phyloP scores from a whole-genome alignment of 805 yeast species.

The Ogataea angusta region DNA sequence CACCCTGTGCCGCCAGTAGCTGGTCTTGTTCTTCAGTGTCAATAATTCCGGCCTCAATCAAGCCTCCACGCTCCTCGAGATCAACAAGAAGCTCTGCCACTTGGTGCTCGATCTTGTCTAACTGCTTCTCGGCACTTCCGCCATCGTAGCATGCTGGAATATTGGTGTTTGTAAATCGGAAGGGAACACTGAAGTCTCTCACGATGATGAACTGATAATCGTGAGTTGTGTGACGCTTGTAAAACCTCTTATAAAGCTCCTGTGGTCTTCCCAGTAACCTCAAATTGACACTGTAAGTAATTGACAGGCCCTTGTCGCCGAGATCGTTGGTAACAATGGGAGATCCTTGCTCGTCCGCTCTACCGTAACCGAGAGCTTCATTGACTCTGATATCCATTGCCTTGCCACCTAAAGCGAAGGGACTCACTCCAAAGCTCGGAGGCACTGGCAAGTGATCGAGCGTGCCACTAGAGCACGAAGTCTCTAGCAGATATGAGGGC shows the following conservation, averaged over 20 bases:
- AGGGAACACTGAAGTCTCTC: conserved; percentile 18
- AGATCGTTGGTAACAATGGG: conserved; percentile 52
- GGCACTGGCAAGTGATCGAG: conserved; percentile 36
- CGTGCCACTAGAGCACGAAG: conserved; percentile 43
- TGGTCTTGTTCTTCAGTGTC: conserved; percentile 3
- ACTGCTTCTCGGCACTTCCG: conserved; percentile 2
- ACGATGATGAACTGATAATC: conserved; percentile 26
- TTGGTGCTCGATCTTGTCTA: conserved; percentile 10
- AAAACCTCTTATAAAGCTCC: conserved; percentile 25
- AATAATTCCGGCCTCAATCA: conserved; percentile 13
- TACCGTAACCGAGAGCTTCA: conserved; percentile 53
- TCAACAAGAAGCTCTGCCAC: conserved; percentile 3
- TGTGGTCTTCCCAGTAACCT: conserved; percentile 47
- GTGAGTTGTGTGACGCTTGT: conserved; percentile 15
- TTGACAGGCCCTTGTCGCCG: conserved; percentile 37
- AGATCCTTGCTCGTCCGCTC: conserved; percentile 45
- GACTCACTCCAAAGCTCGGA: conserved; percentile 40
- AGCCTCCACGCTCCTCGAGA: conserved; percentile 6
- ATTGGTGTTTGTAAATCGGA: conserved; percentile 21
- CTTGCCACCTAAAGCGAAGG: conserved; percentile 22
- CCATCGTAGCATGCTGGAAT: neutral
- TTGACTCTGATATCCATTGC: conserved; percentile 28
- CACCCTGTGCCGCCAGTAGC: neutral
- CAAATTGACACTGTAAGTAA: conserved; percentile 53
- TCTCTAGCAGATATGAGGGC: conserved; percentile 51